Conservation (phyloP, 2,329 filamentous ascomycete genomes). For the Apiospora koreana region DNA sequence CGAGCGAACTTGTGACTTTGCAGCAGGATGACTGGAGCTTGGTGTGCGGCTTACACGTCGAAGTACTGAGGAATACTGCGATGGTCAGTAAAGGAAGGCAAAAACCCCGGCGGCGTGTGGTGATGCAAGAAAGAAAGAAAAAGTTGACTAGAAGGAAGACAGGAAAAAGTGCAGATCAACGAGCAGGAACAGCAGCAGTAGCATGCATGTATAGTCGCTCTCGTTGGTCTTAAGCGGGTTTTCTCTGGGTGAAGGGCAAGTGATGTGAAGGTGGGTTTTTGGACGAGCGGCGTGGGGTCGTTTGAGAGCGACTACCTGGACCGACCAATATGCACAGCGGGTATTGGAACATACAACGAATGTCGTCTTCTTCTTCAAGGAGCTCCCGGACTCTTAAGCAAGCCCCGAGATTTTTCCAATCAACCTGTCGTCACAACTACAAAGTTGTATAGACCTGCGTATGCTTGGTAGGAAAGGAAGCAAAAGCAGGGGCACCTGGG, state of each 20-base stretch:
- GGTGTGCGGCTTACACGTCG: conserved; percentile 5
- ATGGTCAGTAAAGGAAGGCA: neutral
- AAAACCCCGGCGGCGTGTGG: neutral
- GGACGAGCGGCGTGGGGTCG: conserved; percentile 12
- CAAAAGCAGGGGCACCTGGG: conserved; percentile 4
- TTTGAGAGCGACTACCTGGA: conserved; percentile 13
- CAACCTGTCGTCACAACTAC: conserved; percentile 19
- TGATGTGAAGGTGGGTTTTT: conserved; percentile 1
- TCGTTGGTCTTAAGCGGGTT: conserved; percentile 6
- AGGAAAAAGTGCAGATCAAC: neutral
- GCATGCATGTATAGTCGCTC: neutral
- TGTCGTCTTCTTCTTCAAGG: conserved; percentile 8
- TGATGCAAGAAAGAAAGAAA: neutral
- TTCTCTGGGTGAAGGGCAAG: neutral
- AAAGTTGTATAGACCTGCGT: conserved; percentile 11
- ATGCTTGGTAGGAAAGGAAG: conserved; percentile 12
- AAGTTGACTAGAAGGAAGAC: neutral
- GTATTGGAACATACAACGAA: conserved; percentile 11
- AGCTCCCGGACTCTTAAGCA: conserved; percentile 30
- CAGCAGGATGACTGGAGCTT: neutral
- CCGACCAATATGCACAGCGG: conserved; percentile 12
- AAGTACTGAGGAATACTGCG: neutral
- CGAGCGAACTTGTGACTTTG: neutral
- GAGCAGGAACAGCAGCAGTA: neutral
- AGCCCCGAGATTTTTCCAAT: conserved; percentile 20